Evolutionary conservation across 164 flowering plant species (phyloP).

Genomic region (Magnolia kwangsiensis): DNA sequence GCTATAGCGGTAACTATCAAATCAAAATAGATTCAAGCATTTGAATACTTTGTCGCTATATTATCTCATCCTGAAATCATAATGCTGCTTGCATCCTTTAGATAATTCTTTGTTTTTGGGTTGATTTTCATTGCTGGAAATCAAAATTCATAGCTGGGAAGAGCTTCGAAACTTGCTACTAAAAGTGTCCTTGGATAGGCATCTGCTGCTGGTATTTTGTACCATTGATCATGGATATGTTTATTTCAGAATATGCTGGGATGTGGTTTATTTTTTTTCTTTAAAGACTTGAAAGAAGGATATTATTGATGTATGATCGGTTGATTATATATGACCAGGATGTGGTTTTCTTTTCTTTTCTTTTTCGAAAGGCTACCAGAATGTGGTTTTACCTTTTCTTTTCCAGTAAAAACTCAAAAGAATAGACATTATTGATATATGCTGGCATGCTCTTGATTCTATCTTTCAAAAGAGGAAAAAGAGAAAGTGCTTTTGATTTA

Average conservation of each 20-base stretch:
- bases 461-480: no score
- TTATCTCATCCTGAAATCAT: neutral
- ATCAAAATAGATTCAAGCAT: neutral
- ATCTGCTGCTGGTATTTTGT: neutral
- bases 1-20: conserved; percentile 56
- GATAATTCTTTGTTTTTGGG: neutral
- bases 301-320: no score
- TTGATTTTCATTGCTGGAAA: neutral
- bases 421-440: no score
- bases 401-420: no score
- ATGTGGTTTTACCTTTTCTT: no score
- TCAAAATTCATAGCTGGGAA: neutral
- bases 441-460: no score
- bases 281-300: neutral
- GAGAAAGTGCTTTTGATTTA: no score
- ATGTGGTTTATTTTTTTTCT: neutral
- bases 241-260: neutral
- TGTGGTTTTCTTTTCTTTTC: no score
- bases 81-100: neutral
- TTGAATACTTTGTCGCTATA: neutral
- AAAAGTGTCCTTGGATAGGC: neutral
- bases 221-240: neutral
- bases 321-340: no score
- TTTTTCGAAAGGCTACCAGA: no score
- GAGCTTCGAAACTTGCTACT: neutral